Evolutionary conservation across 331 rosid genomes (phyloP).

Genomic region (Arachis monticola): DNA sequence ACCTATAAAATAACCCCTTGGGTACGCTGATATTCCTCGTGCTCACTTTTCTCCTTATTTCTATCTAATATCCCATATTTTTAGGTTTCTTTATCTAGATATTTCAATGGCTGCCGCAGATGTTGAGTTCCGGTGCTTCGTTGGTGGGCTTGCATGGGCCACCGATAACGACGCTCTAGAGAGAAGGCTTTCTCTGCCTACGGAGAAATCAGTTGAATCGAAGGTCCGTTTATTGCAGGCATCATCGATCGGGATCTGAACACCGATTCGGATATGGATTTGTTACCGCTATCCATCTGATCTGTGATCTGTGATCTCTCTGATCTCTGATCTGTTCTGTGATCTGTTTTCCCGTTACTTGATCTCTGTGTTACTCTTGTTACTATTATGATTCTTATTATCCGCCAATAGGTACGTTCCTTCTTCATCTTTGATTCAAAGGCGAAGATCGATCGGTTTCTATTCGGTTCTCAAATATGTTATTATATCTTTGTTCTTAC

Average conservation of each 20-base stretch:
- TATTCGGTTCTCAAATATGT: constrained; percentile 22
- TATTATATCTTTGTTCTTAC: no score
- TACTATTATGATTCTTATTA: constrained; percentile 69
- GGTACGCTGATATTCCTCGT: fast-evolving
- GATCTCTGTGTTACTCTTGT: constrained; percentile 56
- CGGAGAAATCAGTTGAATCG: constrained; percentile 82
- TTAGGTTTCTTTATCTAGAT: not conserved
- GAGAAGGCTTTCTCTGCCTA: constrained; percentile 61
- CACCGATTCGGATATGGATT: constrained; percentile 60
- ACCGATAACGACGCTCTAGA: constrained; percentile 66
- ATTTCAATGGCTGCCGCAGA: constrained; percentile 31
- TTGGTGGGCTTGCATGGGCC: constrained; percentile 98
- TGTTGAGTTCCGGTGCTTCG: constrained; percentile 82
- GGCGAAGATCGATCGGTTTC: constrained; percentile 90
- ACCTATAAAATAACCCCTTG: constrained; percentile 32
- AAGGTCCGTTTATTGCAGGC: constrained; percentile 89
- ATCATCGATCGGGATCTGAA: constrained; percentile 60
- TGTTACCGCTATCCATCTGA: constrained; percentile 55
- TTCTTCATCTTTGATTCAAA: constrained; percentile 68
- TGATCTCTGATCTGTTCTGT: constrained; percentile 31
- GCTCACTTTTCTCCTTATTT: not conserved
- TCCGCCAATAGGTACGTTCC: constrained; percentile 85
- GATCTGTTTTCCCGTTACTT: constrained; percentile 59
- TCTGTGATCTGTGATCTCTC: constrained; percentile 54
- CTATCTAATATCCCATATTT: not conserved